Base-by-base conservation (phyloP, 2,329 filamentous ascomycete species). In the Cladophialophora bantiana region DNA sequence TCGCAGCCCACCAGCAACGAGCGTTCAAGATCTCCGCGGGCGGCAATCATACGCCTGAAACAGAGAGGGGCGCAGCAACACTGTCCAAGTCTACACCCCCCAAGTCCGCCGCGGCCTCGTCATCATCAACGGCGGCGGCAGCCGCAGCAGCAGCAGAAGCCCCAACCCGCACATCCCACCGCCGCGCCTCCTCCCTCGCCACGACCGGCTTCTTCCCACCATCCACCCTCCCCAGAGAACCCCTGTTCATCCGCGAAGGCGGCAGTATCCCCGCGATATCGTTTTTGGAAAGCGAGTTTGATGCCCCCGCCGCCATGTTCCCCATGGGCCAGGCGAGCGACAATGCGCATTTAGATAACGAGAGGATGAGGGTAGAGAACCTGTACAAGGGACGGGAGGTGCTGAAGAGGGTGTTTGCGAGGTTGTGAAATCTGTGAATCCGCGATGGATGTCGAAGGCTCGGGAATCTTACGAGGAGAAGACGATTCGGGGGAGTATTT, bases 271-370 rank as follows among this genome's bases (percentile, higher is more conserved):
- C 95, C 0, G 92, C 92, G 0, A 98, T 98, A 64, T 84, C 95
- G 5, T 98, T 98, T 75, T 61, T 76, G n/a, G 73, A 73, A 64
- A 53, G 69, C 45, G 72, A 73, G 42, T 72, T 71, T 50, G 55
- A 67, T 20, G 70, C 71, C 10, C 64, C 68, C n/a, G 69, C 68
- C 10, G 67, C 73, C 18, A 74, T 74, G 73, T 80, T 99, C 38
- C 96, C 95, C 0, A 97, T 94, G 75, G 96, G 96, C 0, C 94
- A 97, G 79, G 93, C 94, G 12, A 97, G 92, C 73, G 95, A 99
- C 75, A 89, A 90, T 59, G 95, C 94, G 18, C 95, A 99, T 85
- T 80, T 99, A 78, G 92, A 96, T 75, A 98, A 99, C 74, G 95
- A 99, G 84, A 83, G 95, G n/a, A 82, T 99, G 78, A 84, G 95